phyloP scores from a whole-genome alignment of 192 early-diverging fungal species.

The Mortierella alpina region DNA sequence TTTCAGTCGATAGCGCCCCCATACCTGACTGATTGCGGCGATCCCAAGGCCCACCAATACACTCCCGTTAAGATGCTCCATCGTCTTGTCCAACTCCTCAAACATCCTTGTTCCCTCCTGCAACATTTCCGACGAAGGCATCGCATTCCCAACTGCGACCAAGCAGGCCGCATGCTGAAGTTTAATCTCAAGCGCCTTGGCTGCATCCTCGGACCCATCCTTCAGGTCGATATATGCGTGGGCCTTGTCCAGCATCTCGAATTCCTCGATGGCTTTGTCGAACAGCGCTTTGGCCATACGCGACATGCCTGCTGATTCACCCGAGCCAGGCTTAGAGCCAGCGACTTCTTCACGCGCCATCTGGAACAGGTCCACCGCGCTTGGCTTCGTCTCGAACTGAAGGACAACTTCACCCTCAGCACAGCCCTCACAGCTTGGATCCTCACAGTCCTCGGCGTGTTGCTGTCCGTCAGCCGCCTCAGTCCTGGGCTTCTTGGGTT shows the following conservation, averaged over 20 bases:
- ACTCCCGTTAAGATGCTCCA: conserved; percentile 14
- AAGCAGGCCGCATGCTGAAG: conserved; percentile 46
- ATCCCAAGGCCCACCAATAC: conserved; percentile 35
- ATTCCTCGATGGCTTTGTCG: conserved; percentile 66
- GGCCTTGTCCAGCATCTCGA: conserved; percentile 55
- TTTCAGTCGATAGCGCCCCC: not conserved
- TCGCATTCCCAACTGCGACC: conserved; percentile 25
- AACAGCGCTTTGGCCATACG: conserved; percentile 59
- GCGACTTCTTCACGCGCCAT: conserved; percentile 64
- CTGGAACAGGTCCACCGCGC: conserved; percentile 66
- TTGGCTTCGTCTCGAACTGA: conserved; percentile 62
- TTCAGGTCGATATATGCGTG: conserved; percentile 52
- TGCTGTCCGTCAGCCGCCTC: not conserved
- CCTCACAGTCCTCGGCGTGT: conserved; percentile 67
- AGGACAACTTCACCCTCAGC: conserved; percentile 72
- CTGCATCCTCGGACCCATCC: conserved; percentile 43
- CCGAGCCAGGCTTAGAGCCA: not conserved
- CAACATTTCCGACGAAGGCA: conserved; percentile 38
- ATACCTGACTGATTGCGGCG: conserved; percentile 36
- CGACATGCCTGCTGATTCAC: conserved; percentile 11
- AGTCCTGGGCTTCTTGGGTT: conserved; percentile 36
- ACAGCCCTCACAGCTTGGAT: conserved; percentile 67
- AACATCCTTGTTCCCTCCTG: conserved; percentile 44
- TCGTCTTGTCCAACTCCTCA: conserved; percentile 42
- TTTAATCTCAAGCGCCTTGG: conserved; percentile 23